Base-by-base conservation (phyloP, 2,329 filamentous ascomycete genomes). In the Dactylellina cionopaga region DNA sequence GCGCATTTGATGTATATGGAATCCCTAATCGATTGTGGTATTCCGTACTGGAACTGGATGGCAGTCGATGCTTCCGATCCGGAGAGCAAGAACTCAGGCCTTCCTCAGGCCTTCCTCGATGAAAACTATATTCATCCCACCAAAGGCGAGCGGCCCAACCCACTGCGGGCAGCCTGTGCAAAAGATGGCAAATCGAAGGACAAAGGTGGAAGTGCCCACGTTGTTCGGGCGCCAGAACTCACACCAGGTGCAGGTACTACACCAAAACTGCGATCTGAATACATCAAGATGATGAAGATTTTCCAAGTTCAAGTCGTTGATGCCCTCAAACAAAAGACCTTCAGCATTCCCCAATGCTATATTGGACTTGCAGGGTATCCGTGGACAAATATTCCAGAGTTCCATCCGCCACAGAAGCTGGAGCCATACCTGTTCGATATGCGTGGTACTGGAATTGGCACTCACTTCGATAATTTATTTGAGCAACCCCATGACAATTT, bases 21-120 rank as follows among this genome's bases (percentile, higher is more conserved):
- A 35, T 58, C 58, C 9, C 31, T 52, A 4, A 74, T 74, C 27
- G 55, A 39, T 22, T 72, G 49, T 44, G 39, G 46, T 6, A 63
- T 74, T 24, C 72, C 72, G 15, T 74, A 73, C 49, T 74, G 66
- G 72, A 74, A 72, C 41, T 44, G 60, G 27, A 54, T 74, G 31
- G 58, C 58, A 5, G 17, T 39, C 10, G 72, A 66, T 22, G 59
- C 72, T 6, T 44, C 43, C 6, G 41, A 74, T 24, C 60, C 66
- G 9, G 44, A 27, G 2, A 60, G 52, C 13, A 19, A 17, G n/a
- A 60, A 31, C 10, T 49, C 66, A 29, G 72, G 72, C 4, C 46
- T 74, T 11, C 72, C 72, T 5, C 35, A 54, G 43, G 66, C 51
- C 11, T 74, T 66, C 46, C 39, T 66, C 9, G 59, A 74, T 7